Base-by-base conservation (phyloP, 2,329 filamentous ascomycete genomes). In the Talaromyces rugulosus region DNA sequence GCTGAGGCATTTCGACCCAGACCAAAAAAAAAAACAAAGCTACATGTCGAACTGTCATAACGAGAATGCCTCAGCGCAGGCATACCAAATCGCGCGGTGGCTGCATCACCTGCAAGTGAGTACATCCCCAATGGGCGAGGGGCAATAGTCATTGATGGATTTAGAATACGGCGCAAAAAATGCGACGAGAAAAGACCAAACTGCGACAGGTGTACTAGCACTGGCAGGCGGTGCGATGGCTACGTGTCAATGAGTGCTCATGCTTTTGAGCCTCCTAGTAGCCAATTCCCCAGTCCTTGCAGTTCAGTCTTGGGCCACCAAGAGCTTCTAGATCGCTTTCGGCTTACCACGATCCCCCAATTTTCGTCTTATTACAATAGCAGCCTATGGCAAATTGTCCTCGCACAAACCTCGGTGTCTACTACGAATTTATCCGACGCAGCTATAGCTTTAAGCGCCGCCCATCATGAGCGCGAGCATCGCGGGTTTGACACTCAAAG, bases 181-280 rank as follows among this genome's bases (percentile, higher is more conserved):
- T 76, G 73, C 60, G 74, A 76, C 59, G 74, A 76, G 62, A 64
- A 58, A 4, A 72, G 70, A 55, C 73, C 74, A 18, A 60, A 64
- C 11, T 76, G 74, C 58, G 60, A 64, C 11, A 70, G 70, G 47
- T 78, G 75, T 63, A 72, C 68, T 9, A 73, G 70, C 53, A 74
- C 73, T 5, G 74, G 74, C 27, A 70, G 74, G 34, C 75, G 68
- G 56, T 77, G 75, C 58, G 73, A 75, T 58, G 74, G 74, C 34
- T 77, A 77, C 55, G 12, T 33, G 33, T 31, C 55, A 9, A 16
- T 11, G 30, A 27, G 31, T n/a, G 6, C 55, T 28, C 44, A 9
- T 28, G 44, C 18, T 51, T 51, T 51, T 4, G 8, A 23, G 44
- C 27, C 44, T 14, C 9, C 44, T 5, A 16, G 7, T 18, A 28